A percentile compares a stretch with the other conserved stretches of the same genome.
Conservation (phyloP, 116 monocot genomes). For the Cymodocea nodosa region DNA sequence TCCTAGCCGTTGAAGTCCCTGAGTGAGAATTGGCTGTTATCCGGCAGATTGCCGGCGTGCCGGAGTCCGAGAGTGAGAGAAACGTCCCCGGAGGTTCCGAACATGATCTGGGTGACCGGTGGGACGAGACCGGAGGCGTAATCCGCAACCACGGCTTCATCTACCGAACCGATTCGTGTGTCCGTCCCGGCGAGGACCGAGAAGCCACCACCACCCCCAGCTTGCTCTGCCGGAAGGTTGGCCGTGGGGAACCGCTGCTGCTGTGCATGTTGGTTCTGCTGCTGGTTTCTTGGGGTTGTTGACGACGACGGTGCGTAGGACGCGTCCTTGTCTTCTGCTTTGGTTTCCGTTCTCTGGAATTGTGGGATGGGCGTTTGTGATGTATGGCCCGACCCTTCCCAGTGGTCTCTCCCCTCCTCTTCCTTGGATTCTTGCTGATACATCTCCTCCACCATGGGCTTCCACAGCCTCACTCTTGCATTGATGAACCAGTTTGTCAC, state of each 20-base stretch:
- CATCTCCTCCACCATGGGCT: conserved; percentile 25
- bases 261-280: neutral
- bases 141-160: neutral
- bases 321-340: neutral
- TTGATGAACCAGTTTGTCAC: conserved; percentile 25
- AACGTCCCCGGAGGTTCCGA: conserved; percentile 13
- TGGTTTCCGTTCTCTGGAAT: conserved; percentile 1
- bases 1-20: conserved; percentile 10
- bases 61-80: conserved; percentile 18
- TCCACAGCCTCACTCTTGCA: conserved; percentile 20
- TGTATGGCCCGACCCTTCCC: conserved; percentile 1
- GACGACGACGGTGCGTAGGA: conserved; percentile 1
- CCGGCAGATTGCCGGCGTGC: conserved; percentile 10
- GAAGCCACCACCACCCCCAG: neutral
- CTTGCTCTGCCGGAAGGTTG: neutral
- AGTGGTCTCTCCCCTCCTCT: conserved; percentile 4
- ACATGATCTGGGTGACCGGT: neutral
- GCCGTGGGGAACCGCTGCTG: neutral
- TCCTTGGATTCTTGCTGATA: conserved; percentile 17
- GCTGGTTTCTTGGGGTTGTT: conserved; percentile 4
- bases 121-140: conserved; percentile 1
- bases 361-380: conserved; percentile 3
- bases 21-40: conserved; percentile 1
- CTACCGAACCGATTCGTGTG: neutral
- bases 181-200: neutral